Base-by-base conservation (phyloP, 495 filamentous ascomycete species). In the Tuber melanosporum region DNA sequence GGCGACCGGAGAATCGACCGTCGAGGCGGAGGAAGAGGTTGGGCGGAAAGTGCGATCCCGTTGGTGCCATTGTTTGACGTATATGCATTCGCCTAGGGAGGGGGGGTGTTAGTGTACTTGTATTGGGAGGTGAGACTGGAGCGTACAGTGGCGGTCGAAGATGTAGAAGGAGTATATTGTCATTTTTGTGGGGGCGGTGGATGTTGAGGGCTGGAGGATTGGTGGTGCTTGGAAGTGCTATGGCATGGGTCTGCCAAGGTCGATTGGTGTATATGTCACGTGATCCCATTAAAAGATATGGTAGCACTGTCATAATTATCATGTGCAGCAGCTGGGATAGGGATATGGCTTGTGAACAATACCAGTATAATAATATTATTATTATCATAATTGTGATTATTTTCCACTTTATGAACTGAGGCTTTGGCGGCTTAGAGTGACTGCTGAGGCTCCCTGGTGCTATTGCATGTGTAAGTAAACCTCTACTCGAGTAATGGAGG, bases 111-210 rank as follows among this genome's bases (percentile, higher is more conserved):
- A 75, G 71, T 77, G 79, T 79, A 36, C 26, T 77, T 72, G 75
- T 43, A 41, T 22, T 57, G 22, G 72, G n/a, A 47, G 49, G n/a
- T 32, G 32, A 32, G 32, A 32, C 71, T 22, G 42, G 52, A 52
- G 79, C 88, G 82, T 88, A 98, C 95, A 97, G 85, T 99, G 95
- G 79, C 95, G 91, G 85, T 99, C 95, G 81, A 99, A 99, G 83
- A 99, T 97, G 87, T 97, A 98, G 86, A 98, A 97, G 57, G 94
- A 94, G 85, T 97, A 98, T 83, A 98, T 92, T 75, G 92, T 90
- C 95, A 98, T 98, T 77, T 84, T 86, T 66, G 26, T 36, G 14
- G 73, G 15, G 26, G 5, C 15, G 57, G 26, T 36, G 26, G 57
- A 66, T 66, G 26, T 14, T 66, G 57, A 66, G 52, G 26, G n/a